Evolutionary conservation across 2,329 filamentous ascomycete species (phyloP), one percentile per base, ranked within the genome.

Genomic region (Teratosphaeria nubilosa): DNA sequence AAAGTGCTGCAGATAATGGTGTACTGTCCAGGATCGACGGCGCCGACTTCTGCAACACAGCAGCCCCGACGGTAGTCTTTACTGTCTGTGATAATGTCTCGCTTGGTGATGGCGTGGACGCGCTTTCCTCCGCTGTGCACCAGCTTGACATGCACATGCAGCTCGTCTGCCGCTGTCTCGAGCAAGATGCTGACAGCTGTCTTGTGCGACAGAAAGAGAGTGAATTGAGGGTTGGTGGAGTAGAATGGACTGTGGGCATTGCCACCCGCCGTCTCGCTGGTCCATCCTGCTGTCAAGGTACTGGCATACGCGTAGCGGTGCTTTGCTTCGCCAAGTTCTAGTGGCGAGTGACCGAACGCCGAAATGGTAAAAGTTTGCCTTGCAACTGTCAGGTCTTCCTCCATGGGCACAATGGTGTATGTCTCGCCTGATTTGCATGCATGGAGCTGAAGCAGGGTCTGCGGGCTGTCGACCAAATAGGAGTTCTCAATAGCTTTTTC

Each of bases 1-100:
- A 95, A 97, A 0, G 92, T 95, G 2, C 90, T 96, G 70, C 88
- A 92, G 6, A 96, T 87, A 58, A 96, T 80, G 0, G 90, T 96
- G 72, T 97, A 99, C 0, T 79, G 79, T 0, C 92, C 92, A 0
- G 83, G 76, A 45, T 85, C 83, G 20, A 96, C 75, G 22, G 76
- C 68, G 67, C 72, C 64, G 6, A 82, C 75, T 61, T 88, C 82
- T 2, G 87, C 85, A 32, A 91, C 77, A 3, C 88, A 88, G 69
- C 87, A 89, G 30, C 88, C 87, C 30, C 86, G 85, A 54, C 88
- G 85, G 73, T 99, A 96, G 64, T 96, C 90, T n/a, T 89, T 89
- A 34, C 90, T 95, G 58, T 90, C 86, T 24, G 83, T 82, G 25
- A 95, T 81, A 45, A 97, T 83, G 69, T 96, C 91, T 64, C 88